These are phyloP conservation scores for Francoa sonchifolia DNA, from an alignment of 441 rosid species.

Conservation along the genomic window DNA sequence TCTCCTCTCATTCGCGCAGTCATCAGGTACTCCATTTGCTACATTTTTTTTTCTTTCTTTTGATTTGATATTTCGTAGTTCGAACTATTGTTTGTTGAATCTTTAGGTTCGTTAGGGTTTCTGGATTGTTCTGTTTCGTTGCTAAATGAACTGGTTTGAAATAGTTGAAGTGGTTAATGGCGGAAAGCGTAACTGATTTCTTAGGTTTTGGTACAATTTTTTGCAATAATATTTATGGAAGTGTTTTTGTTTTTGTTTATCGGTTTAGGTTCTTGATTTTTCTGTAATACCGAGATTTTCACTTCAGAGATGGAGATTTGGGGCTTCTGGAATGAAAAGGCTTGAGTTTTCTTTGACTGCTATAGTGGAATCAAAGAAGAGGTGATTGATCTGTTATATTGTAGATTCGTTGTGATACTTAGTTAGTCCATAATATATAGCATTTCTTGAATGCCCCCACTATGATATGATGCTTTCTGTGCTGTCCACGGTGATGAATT, in stretches of 20 bases:
- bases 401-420: background rate
- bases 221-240: background rate
- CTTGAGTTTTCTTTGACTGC: conserved; percentile 10
- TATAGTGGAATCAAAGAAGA: conserved; percentile 20
- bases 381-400: conserved; percentile 14
- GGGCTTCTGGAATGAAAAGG: conserved; percentile 14
- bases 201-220: background rate
- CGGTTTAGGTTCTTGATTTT: conserved; percentile 6
- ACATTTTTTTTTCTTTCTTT: background rate
- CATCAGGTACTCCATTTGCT: background rate
- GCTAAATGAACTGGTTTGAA: too few species aligned
- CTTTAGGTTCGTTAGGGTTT: too few species aligned
- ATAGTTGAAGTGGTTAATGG: too few species aligned
- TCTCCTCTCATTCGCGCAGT: background rate
- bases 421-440: background rate
- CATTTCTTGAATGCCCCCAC: too few species aligned
- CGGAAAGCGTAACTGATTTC: too few species aligned
- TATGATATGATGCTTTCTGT: background rate
- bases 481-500: background rate
- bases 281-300: conserved; percentile 15
- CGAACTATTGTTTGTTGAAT: background rate
- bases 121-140: too few species aligned
- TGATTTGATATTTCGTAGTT: background rate
- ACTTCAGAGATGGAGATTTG: conserved; percentile 19
- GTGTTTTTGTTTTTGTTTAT: background rate